Evolutionary conservation across 179 eudicot genomes (phyloP), one percentile per base, ranked within the genome.

Genomic region (Silene noctiflora): DNA sequence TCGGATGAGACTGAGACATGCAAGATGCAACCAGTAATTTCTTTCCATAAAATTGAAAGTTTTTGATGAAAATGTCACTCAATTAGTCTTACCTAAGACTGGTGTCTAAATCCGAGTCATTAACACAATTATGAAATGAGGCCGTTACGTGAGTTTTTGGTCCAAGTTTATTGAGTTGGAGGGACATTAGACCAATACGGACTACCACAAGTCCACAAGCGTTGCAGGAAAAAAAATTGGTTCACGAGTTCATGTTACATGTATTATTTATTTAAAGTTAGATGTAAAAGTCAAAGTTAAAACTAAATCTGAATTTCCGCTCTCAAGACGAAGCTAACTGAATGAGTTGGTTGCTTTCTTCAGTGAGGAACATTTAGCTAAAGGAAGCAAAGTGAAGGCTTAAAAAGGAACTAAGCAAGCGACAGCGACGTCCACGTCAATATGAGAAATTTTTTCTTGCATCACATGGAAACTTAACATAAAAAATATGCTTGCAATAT

Each of bases 1-100:
- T 68, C 20, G 51, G 59, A 22, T 69, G 33, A 69, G 29, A 68
- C 19, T 44, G 27, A 68, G 59, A 69, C 73, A 69, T 69, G 59
- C 59, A 55, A 69, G 60, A 69, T 69, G 59, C 59, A 55, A 55
- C 20, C 59, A 55, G 59, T 55, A 14, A 55, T 55, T 55, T 17
- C 0, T 55, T 14, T 55, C 20, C 59, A 4, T 14, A 55, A 55
- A 0, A 55, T 55, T 55, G 17, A 44, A 6, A 39, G 51, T 44
- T 44, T 44, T 2, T 1, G 1, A 0, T 16, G 11, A 3, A 55
- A 55, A 55, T 55, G 59, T 16, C 20, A 55, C 59, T 8, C 20
- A 6, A n/a, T 55, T 55, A 55, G 20, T 55, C 19, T 55, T 3
- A 55, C 7, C 6, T 55, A 13, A 55, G 4, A 55, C 6, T 17